Conservation (phyloP, 192 early-diverging fungal genomes). For the Coemansia sp. region DNA sequence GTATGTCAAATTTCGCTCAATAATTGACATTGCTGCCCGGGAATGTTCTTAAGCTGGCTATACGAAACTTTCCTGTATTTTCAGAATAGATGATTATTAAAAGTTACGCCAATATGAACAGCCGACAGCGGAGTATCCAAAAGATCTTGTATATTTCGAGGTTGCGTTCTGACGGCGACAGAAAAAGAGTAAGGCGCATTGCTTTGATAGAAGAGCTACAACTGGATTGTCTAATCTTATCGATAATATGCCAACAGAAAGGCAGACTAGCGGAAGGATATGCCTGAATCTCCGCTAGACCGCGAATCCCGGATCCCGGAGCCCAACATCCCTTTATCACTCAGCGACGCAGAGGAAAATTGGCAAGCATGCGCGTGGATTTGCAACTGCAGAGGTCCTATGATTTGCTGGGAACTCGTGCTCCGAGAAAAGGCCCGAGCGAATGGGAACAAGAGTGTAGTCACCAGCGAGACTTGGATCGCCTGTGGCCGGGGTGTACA, state of each 20-base stretch:
- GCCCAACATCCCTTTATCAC: too few species aligned
- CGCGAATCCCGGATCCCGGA: too few species aligned
- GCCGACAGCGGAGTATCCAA: too few species aligned
- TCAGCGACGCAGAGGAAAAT: neutral
- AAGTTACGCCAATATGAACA: neutral
- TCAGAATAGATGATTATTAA: neutral
- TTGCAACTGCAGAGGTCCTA: conserved; percentile 1
- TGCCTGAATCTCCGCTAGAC: too few species aligned
- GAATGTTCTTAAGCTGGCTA: neutral
- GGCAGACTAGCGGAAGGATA: too few species aligned
- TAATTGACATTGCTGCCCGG: neutral
- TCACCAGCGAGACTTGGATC: neutral
- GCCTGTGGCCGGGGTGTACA: neutral
- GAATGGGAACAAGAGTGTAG: neutral
- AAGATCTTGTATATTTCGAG: too few species aligned
- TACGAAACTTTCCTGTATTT: neutral
- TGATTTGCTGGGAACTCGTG: neutral
- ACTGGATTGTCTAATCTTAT: too few species aligned
- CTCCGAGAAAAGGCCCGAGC: neutral
- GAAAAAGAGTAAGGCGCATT: too few species aligned
- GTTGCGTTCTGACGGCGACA: too few species aligned
- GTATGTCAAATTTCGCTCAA: conserved; percentile 45
- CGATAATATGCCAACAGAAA: too few species aligned
- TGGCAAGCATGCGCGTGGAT: neutral
- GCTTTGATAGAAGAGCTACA: too few species aligned